Percentiles rank a stretch among this genome's conserved stretches.
Evolutionary conservation across 306 rosid species (phyloP).

Genomic region (Trifolium repens): DNA sequence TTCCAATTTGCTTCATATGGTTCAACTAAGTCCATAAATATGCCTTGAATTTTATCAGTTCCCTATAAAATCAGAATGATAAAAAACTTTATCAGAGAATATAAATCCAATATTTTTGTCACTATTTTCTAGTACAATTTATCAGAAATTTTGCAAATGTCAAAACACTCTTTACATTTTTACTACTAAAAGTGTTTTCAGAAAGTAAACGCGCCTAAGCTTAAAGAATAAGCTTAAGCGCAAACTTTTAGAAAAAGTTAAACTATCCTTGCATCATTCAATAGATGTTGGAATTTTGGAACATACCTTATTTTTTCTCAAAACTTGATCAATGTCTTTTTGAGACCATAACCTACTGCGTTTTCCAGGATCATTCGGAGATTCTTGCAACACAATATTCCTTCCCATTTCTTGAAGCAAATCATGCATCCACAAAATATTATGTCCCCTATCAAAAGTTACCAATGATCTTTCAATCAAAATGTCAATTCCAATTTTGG

Average conservation of each 20-base stretch:
- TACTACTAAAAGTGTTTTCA: too few species aligned
- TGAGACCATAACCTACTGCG: constrained; percentile 50
- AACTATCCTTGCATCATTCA: background rate
- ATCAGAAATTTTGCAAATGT: too few species aligned
- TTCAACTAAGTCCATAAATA: constrained; percentile 28
- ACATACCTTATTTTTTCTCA: constrained; percentile 46
- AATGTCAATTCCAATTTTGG: constrained; percentile 42
- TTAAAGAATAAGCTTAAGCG: background rate
- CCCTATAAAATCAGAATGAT: constrained; percentile 35
- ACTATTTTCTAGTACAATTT: too few species aligned
- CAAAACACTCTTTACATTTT: too few species aligned
- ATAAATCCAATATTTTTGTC: too few species aligned
- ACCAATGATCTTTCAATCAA: constrained; percentile 52
- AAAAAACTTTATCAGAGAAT: background rate
- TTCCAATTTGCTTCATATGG: constrained; percentile 38
- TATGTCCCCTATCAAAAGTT: background rate
- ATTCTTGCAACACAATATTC: constrained; percentile 44
- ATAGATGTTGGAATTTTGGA: constrained; percentile 9
- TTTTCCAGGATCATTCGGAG: constrained; percentile 43
- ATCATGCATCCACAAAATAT: constrained; percentile 47
- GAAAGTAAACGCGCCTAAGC: too few species aligned
- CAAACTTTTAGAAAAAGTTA: background rate
- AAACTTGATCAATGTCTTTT: constrained; percentile 39
- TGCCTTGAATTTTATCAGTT: constrained; percentile 47
- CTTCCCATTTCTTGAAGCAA: constrained; percentile 50